Conservation (phyloP, 495 filamentous ascomycete species). For the Friedmanniomyces simplex region DNA sequence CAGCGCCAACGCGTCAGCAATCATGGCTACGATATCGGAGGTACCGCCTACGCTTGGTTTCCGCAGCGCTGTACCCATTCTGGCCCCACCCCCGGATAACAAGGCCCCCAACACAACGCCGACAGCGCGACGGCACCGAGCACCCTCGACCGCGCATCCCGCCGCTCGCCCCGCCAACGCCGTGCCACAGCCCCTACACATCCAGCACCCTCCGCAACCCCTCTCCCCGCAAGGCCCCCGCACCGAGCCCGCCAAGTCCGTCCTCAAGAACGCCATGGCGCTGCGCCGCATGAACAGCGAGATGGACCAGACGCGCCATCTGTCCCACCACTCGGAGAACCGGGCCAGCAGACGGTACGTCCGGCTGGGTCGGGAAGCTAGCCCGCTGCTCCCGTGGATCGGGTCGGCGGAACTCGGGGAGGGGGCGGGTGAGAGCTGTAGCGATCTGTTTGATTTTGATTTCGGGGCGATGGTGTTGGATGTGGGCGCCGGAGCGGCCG, state of each 20-base stretch:
- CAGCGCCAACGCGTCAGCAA: constrained; percentile 11
- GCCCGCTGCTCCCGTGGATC: constrained; percentile 23
- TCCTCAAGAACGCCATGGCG: constrained; percentile 23
- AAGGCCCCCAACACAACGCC: neutral
- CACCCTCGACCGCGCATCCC: neutral
- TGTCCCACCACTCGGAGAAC: neutral
- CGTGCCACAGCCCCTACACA: constrained; percentile 14
- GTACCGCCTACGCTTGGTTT: constrained; percentile 3
- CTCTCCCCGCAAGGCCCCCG: constrained; percentile 19
- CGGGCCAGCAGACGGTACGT: constrained; percentile 23
- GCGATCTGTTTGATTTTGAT: constrained; percentile 15
- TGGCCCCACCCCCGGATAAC: constrained; percentile 1
- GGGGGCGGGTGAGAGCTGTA: neutral
- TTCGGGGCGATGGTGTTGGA: constrained; percentile 3
- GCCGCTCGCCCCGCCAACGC: neutral
- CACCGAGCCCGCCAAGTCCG: constrained; percentile 17
- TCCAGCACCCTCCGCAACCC: neutral
- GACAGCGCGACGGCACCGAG: neutral
- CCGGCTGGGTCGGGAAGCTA: constrained; percentile 26
- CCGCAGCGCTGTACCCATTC: constrained; percentile 6
- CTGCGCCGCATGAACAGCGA: constrained; percentile 32
- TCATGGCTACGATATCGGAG: constrained; percentile 15
- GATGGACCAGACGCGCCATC: constrained; percentile 6
- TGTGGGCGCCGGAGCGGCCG: neutral
- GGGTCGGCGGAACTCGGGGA: constrained; percentile 5